These are phyloP conservation scores for Penicillium crustosum DNA, from an alignment of 2,329 filamentous ascomycete species.

Conservation along the genomic window DNA sequence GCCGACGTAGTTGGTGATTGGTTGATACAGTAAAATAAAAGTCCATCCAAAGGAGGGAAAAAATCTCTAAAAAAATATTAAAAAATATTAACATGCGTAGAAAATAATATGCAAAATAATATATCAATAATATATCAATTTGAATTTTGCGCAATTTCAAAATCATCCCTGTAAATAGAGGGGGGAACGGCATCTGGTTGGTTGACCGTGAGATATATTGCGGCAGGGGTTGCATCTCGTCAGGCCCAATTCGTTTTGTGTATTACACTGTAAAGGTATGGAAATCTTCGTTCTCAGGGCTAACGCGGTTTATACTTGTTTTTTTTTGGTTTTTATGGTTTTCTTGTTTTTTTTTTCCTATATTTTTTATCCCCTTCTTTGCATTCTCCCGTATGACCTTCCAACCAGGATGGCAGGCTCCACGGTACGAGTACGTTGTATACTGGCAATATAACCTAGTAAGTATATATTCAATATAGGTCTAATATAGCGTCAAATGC, in stretches of 20 bases:
- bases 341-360: background rate
- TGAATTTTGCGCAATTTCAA: slow-evolving; percentile 10
- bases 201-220: slow-evolving; percentile 29
- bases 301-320: background rate
- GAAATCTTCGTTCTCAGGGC: slow-evolving; percentile 10
- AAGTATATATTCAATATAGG: background rate
- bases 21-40: slow-evolving; percentile 10
- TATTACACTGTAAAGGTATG: slow-evolving; percentile 23
- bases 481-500: background rate
- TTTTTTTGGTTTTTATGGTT: background rate
- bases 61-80: slow-evolving; percentile 17
- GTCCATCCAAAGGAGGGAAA: background rate
- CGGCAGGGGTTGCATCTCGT: slow-evolving; percentile 31
- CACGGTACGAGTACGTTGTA: background rate
- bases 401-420: background rate
- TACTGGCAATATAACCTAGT: background rate
- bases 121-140: slow-evolving; percentile 1
- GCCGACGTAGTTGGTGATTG: slow-evolving; percentile 20
- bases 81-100: slow-evolving; percentile 16
- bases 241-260: slow-evolving; percentile 17
- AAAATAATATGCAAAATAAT: slow-evolving; percentile 1
- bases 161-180: slow-evolving; percentile 27
- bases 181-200: slow-evolving; percentile 32
- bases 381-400: background rate
- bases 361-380: background rate